Evolutionary conservation across 2,329 filamentous ascomycete species (phyloP), one percentile per base, ranked within the genome.

Genomic region (Epichloe elymi): DNA sequence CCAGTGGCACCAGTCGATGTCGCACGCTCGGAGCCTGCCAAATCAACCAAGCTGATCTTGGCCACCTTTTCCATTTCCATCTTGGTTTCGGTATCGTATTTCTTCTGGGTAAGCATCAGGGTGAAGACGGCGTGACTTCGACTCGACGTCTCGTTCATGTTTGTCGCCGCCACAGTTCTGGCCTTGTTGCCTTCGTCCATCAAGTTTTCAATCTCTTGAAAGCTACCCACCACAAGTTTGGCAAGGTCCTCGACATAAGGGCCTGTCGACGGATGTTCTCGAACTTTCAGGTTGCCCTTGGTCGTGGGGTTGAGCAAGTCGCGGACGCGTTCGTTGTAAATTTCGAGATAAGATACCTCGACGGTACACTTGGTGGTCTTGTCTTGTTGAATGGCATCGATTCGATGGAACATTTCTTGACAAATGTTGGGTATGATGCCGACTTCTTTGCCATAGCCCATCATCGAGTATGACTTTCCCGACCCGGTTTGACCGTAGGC

Each of bases 111-210:
- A 45, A 98, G 74, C 62, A 91, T 97, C 50, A 98, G 74, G 19
- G 94, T 98, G 66, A 98, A 98, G 48, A 98, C 94, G 40, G 93
- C 93, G 68, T 98, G 93, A 65, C 91, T 97, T 74, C 93, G 85
- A 78, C 89, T 95, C 54, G 89, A 96, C 0, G 94, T 98, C 69
- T 97, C 93, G 74, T 98, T 98, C 93, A 98, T 98, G 77, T 97
- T 98, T 39, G 93, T 98, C 7, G 93, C 93, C 3, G 93, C 93
- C 39, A 98, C 93, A 0, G 93, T 98, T 74, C 93, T 80, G 36
- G 93, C 93, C 70, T 98, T 98, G 74, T 98, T 98, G 62, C 93
- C 93, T 70, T 97, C 91, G 64, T 98, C 93, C 93, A 98, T 98
- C 61, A 98, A 72, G 64, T 96, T 84, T 63, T 98, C 93, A 58